Evolutionary conservation across 2,329 filamentous ascomycete species (phyloP), one percentile per base, ranked within the genome.

Genomic region (Aotearoamyces nothofagi): DNA sequence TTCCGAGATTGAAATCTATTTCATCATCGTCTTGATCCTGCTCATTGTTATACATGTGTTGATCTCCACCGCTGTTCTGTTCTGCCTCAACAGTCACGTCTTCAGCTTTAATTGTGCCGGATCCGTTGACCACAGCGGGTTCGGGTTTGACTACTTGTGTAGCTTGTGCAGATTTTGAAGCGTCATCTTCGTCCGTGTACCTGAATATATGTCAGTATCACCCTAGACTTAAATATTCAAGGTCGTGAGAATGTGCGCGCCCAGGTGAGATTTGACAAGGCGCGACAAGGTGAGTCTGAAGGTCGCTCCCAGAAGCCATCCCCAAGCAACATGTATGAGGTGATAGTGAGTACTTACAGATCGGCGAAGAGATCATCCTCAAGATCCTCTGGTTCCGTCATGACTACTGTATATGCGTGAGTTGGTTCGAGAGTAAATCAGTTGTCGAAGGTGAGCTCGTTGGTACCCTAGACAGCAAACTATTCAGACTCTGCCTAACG

Each of bases 301-400:
- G n/a, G n/a, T n/a, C n/a, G n/a, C n/a, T n/a, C n/a, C n/a, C n/a
- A n/a, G n/a, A n/a, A n/a, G n/a, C n/a, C n/a, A n/a, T n/a, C n/a
- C n/a, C n/a, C n/a, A n/a, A n/a, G n/a, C n/a, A n/a, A n/a, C n/a
- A n/a, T n/a, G n/a, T n/a, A n/a, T n/a, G n/a, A n/a, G n/a, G 7
- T 14, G 27, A 30, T 11, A 16, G 20, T 20, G n/a, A 15, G 15
- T 32, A 67, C 82, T 58, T 63, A 93, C 84, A 93, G 70, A 58
- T 93, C 86, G 46, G 84, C 84, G 56, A 93, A 93, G 56, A 93
- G 79, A 66, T 93, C 84, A 49, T 93, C 86, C 44, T 93, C 84
- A 42, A 83, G 75, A 42, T 81, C 80, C 48, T 86, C 80, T 30
- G 68, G 62, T 47, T 90, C 82, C 26, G 80, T 72, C 81, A 87